These are phyloP conservation scores for Populus hybrid DNA, from an alignment of 441 rosid species.

Conservation along the genomic window DNA sequence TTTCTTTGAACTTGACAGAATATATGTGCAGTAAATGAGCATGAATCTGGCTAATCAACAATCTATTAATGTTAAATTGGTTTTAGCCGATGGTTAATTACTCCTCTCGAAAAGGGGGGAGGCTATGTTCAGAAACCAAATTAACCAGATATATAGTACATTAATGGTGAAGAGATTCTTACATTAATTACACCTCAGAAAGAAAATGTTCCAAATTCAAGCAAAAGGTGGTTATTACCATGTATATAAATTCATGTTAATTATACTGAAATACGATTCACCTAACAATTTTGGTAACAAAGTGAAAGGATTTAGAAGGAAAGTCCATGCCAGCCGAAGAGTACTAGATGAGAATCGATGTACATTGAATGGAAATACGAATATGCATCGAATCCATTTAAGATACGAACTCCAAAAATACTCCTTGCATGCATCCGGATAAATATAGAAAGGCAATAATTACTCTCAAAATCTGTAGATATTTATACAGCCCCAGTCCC, in stretches of 20 bases:
- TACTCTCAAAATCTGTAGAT: neutral
- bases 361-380: neutral
- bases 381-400: neutral
- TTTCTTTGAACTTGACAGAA: neutral
- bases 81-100: neutral
- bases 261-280: neutral
- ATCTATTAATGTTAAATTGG: neutral
- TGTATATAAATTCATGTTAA: too few relatives aligned
- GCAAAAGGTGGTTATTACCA: neutral
- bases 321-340: neutral
- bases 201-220: neutral
- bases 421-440: neutral
- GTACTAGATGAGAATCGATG: neutral
- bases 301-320: neutral
- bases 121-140: neutral
- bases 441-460: neutral
- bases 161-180: neutral
- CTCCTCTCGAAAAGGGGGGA: neutral
- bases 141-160: too few relatives aligned
- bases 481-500: neutral
- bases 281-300: neutral
- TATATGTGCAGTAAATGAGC: neutral
- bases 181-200: neutral
- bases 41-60: neutral
- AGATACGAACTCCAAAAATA: neutral